These are phyloP conservation scores for Harringtonia lauricola DNA, from an alignment of 2,329 filamentous ascomycete species.

Conservation along the genomic window DNA sequence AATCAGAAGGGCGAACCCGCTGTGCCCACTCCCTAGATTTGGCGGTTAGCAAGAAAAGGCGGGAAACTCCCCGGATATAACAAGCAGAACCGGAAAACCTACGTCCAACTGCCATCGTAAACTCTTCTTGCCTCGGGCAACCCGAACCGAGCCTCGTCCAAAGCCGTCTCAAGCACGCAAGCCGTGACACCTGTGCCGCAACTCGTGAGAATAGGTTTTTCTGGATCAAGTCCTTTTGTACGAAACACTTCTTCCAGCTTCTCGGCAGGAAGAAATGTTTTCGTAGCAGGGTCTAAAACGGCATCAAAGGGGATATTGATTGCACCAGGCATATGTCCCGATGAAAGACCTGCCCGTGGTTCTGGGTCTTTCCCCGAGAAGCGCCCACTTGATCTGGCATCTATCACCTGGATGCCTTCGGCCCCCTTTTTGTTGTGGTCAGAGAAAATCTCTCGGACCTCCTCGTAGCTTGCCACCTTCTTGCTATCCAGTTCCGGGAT, in stretches of 20 bases:
- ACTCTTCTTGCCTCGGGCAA: slow-evolving; percentile 56
- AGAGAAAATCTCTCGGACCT: slow-evolving; percentile 65
- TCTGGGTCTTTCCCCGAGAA: slow-evolving; percentile 79
- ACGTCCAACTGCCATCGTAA: slow-evolving; percentile 98
- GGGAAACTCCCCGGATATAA: neutral
- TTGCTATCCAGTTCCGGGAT: slow-evolving; percentile 47
- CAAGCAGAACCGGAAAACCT: slow-evolving; percentile 30
- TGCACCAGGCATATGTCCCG: slow-evolving; percentile 84
- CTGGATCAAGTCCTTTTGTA: slow-evolving; percentile 66
- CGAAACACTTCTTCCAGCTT: slow-evolving; percentile 68
- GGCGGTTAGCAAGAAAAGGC: neutral
- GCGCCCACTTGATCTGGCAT: slow-evolving; percentile 69
- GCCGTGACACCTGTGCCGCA: slow-evolving; percentile 95
- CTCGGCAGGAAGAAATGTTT: slow-evolving; percentile 62
- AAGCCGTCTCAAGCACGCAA: slow-evolving; percentile 76
- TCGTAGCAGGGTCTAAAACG: slow-evolving; percentile 72
- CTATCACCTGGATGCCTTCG: slow-evolving; percentile 77
- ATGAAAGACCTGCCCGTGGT: slow-evolving; percentile 73
- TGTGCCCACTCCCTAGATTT: slow-evolving; percentile 13
- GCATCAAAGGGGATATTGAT: slow-evolving; percentile 71
- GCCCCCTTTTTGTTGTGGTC: slow-evolving; percentile 73
- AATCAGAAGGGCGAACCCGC: slow-evolving; percentile 10
- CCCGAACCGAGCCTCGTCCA: slow-evolving; percentile 68
- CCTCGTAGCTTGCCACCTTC: slow-evolving; percentile 70
- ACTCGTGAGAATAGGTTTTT: slow-evolving; percentile 71